Conservation (phyloP, 108 stramenopile genomes). For the Cylindrotheca fusiformis region DNA sequence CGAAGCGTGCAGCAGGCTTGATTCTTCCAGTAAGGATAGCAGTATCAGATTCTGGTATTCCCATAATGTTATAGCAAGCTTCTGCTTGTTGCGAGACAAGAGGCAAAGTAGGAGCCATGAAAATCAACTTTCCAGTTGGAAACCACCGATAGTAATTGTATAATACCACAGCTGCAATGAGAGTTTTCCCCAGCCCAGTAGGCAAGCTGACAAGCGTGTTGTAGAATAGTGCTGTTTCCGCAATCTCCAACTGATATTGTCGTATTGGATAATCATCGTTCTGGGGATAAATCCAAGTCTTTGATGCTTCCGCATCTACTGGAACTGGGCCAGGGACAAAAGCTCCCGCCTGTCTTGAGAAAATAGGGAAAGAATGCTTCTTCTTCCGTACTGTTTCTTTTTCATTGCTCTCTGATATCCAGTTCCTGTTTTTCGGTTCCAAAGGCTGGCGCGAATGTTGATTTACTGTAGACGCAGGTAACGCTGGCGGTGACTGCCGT, state of each 20-base stretch:
- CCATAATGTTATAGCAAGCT: constrained; percentile 90
- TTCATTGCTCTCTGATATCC: constrained; percentile 7
- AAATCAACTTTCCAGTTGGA: constrained; percentile 65
- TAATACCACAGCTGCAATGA: constrained; percentile 98
- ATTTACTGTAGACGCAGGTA: neutral
- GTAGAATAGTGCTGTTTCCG: constrained; percentile 62
- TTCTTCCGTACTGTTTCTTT: constrained; percentile 1
- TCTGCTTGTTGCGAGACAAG: constrained; percentile 94
- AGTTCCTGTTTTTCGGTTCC: neutral
- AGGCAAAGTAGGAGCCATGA: constrained; percentile 93
- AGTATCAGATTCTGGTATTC: constrained; percentile 74
- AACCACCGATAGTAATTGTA: constrained; percentile 96
- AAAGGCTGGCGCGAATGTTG: neutral
- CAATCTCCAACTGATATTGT: constrained; percentile 86
- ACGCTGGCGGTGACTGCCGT: neutral
- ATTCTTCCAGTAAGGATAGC: constrained; percentile 75
- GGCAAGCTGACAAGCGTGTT: constrained; percentile 96
- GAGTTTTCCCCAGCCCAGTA: constrained; percentile 98
- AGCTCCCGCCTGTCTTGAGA: neutral
- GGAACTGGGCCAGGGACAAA: constrained; percentile 59
- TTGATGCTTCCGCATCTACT: constrained; percentile 26
- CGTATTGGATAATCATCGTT: constrained; percentile 75
- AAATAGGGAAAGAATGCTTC: no score
- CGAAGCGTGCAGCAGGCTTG: constrained; percentile 32
- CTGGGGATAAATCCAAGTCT: constrained; percentile 87